phyloP scores from a whole-genome alignment of 169 alveolate genomes.

The Plasmodium ovale region DNA sequence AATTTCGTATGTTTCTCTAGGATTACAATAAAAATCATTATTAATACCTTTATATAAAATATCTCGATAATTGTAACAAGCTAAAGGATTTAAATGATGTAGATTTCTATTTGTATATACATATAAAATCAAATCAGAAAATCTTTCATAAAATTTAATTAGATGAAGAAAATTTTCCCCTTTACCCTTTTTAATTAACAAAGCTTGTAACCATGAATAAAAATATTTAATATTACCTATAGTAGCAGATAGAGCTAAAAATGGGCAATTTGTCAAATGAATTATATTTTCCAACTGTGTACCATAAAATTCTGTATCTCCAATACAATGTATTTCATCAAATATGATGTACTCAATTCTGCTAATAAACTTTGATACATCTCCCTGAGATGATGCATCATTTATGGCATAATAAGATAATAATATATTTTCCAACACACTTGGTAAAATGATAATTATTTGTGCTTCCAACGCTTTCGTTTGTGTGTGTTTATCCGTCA shows the following conservation, averaged over 20 bases:
- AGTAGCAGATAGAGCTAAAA: constrained; percentile 94
- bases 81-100: constrained; percentile 83
- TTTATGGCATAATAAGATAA: constrained; percentile 82
- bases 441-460: constrained; percentile 91
- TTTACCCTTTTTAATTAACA: constrained; percentile 63
- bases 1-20: constrained; percentile 73
- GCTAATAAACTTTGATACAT: constrained; percentile 75
- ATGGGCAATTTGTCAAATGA: constrained; percentile 93
- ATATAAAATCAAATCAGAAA: constrained; percentile 87
- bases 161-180: constrained; percentile 81
- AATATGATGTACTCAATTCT: constrained; percentile 89
- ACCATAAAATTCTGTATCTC: constrained; percentile 84
- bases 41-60: constrained; percentile 73
- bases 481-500: constrained; percentile 85
- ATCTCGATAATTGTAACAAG: constrained; percentile 77
- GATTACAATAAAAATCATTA: constrained; percentile 77
- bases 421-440: constrained; percentile 89
- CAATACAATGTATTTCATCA: constrained; percentile 93
- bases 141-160: constrained; percentile 86
- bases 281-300: constrained; percentile 82
- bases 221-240: constrained; percentile 90
- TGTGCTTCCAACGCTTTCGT: constrained; percentile 88
- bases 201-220: constrained; percentile 87
- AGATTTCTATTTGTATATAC: constrained; percentile 77
- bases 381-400: constrained; percentile 79